Base-by-base conservation (phyloP, 139 green algal species). In the Micractinium conductrix region DNA sequence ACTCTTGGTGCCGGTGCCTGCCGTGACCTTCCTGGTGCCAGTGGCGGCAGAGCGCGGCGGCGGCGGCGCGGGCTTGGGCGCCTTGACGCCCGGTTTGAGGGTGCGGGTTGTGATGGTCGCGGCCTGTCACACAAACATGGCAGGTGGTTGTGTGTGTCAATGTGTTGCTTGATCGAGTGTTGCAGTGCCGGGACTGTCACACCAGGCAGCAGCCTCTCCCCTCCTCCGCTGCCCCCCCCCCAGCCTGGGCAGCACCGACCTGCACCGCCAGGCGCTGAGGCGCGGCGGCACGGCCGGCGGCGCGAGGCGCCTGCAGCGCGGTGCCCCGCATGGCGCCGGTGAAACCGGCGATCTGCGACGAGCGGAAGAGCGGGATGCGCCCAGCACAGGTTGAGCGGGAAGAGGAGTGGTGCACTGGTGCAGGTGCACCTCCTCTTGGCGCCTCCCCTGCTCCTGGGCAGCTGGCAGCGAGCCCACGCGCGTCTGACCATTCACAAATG, bases 251-350 rank as follows among this genome's bases (percentile, higher is more conserved):
- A 4, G 22, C 22, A 17, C 33, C 76, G 8, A 58, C 76, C 55
- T 73, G 76, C 55, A 82, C 76, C 24, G 55, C n/a, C 74, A n/a
- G n/a, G 45, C 4, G n/a, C 45, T 0, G 33, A 17, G 16, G 76
- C n/a, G n/a, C 14, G 55, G 58, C 55, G 26, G 38, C 24, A 58
- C 76, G 37, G 58, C 58, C 6, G 24, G 28, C 74, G 3, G 74
- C 74, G 28, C 55, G 38, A 38, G 55, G 76, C 72, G 30, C 26
- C 78, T 83, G 78, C 78, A 83, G 37, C 6, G 78, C 78, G 19
- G 78, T 62, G 62, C 78, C 78, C 9, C 78, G 78, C 78, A 83
- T 40, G 42, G 60, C 60, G 78, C 40, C 44, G 62, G 33, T 35
- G 43, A 83, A 75, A n/a, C 62, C 62, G 42, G 42, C 26, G 30